A percentile compares a stretch with the other conserved stretches of the same genome.
phyloP scores from a whole-genome alignment of 1,139 yeast species.

The Suhomyces coccinellae region DNA sequence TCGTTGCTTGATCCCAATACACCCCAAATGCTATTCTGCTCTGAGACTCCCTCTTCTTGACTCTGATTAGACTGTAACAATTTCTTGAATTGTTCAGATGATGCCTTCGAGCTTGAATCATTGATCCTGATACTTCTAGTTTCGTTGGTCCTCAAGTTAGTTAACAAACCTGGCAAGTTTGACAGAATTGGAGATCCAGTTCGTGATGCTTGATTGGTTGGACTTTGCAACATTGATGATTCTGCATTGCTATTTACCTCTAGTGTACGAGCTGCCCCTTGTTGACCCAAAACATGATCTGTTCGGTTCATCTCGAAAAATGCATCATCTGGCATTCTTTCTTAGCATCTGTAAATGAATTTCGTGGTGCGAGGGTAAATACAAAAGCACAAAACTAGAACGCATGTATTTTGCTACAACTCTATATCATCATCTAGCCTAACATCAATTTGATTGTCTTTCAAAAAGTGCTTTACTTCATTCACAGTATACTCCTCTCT shows the following conservation, averaged over 20 bases:
- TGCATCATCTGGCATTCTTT: too few relatives aligned
- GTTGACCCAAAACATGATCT: neutral
- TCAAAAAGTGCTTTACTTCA: slow-evolving; percentile 72
- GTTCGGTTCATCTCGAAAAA: neutral
- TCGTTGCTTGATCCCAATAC: too few relatives aligned
- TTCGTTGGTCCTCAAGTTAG: slow-evolving; percentile 27
- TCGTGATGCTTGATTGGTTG: neutral
- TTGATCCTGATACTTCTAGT: slow-evolving; percentile 4
- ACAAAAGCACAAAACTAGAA: neutral
- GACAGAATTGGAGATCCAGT: slow-evolving; percentile 28
- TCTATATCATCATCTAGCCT: slow-evolving; percentile 34
- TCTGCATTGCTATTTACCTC: neutral
- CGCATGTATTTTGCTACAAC: slow-evolving; percentile 14
- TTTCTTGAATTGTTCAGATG: slow-evolving; percentile 1
- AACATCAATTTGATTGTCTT: slow-evolving; percentile 39
- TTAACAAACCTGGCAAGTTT: slow-evolving; percentile 23
- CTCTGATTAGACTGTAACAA: neutral
- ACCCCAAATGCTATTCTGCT: neutral
- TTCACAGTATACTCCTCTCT: slow-evolving; percentile 86
- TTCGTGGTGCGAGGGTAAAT: too few relatives aligned
- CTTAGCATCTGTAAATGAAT: too few relatives aligned
- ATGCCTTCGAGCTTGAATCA: neutral
- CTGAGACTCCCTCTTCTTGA: slow-evolving; percentile 1
- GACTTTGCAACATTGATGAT: too few relatives aligned
- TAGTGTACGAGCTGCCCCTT: neutral